phyloP scores from a whole-genome alignment of 1,139 yeast species.

The Barnettozyma hawaiiensis region DNA sequence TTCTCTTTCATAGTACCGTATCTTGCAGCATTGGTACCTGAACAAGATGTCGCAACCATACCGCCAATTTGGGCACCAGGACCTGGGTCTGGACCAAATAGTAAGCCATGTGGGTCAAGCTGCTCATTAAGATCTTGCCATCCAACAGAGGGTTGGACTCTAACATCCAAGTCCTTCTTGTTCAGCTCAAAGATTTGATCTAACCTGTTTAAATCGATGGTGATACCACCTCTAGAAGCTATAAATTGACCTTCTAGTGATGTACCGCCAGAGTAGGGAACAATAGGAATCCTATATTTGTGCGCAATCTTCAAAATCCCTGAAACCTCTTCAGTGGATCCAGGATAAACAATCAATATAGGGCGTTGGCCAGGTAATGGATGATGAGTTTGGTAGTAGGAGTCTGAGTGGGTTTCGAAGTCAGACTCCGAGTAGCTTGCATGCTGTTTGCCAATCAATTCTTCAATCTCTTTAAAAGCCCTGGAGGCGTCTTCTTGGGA shows the following conservation, averaged over 20 bases:
- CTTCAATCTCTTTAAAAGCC: slow-evolving; percentile 40
- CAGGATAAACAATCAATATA: slow-evolving; percentile 57
- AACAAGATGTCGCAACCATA: slow-evolving; percentile 63
- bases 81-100: slow-evolving; percentile 72
- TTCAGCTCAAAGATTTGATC: slow-evolving; percentile 47
- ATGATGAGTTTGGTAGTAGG: slow-evolving; percentile 30
- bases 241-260: slow-evolving; percentile 80
- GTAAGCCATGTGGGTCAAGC: slow-evolving; percentile 24
- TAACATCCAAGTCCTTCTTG: slow-evolving; percentile 54
- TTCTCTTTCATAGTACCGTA: slow-evolving; percentile 71
- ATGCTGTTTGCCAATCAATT: slow-evolving; percentile 36
- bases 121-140: slow-evolving; percentile 62
- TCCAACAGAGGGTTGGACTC: slow-evolving; percentile 66
- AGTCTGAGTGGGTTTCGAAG: slow-evolving; percentile 28
- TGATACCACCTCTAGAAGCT: slow-evolving; percentile 66
- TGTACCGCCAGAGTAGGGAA: slow-evolving; percentile 78
- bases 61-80: slow-evolving; percentile 74
- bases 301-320: slow-evolving; percentile 57
- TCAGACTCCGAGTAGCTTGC: slow-evolving; percentile 31
- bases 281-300: slow-evolving; percentile 59
- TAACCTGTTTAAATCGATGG: slow-evolving; percentile 52
- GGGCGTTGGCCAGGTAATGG: slow-evolving; percentile 53
- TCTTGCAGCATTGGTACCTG: slow-evolving; percentile 68
- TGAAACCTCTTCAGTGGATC: slow-evolving; percentile 61
- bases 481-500: slow-evolving; percentile 32